These are phyloP conservation scores for Takashimella koratensis DNA, from an alignment of 1,284 basidiomycete genomes.

Conservation along the genomic window DNA sequence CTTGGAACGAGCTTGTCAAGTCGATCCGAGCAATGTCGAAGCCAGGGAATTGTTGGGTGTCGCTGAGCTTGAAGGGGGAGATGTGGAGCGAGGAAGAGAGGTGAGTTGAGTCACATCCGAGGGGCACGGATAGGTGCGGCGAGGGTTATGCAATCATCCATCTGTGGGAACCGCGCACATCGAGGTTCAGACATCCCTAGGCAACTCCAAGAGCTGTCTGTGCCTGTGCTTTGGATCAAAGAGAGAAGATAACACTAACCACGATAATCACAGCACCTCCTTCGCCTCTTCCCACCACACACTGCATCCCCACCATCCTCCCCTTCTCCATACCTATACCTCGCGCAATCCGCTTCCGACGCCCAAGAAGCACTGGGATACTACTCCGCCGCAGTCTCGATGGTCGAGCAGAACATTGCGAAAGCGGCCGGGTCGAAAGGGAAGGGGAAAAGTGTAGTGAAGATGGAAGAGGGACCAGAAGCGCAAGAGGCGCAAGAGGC, in stretches of 20 bases:
- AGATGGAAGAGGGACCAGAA: constrained; percentile 2
- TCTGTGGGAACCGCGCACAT: no score
- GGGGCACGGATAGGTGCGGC: no score
- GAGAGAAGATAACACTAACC: no score
- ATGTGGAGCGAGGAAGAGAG: constrained; percentile 67
- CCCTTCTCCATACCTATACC: constrained; percentile 80
- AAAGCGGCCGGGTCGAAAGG: constrained; percentile 15
- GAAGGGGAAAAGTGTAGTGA: constrained; percentile 21
- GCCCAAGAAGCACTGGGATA: constrained; percentile 72
- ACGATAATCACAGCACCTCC: constrained; percentile 36
- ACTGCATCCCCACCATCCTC: constrained; percentile 56
- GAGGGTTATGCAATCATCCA: no score
- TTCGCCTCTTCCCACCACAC: constrained; percentile 58
- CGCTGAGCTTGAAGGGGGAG: constrained; percentile 69
- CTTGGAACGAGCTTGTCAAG: constrained; percentile 63
- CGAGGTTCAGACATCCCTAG: no score
- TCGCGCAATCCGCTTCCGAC: constrained; percentile 74
- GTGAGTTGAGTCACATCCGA: no score
- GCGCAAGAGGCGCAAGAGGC: constrained; percentile 62
- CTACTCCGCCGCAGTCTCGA: constrained; percentile 74
- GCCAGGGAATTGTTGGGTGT: constrained; percentile 78
- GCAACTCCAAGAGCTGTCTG: no score
- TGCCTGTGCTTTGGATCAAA: no score
- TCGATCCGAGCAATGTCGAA: constrained; percentile 62
- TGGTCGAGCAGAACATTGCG: constrained; percentile 62